Conservation (phyloP, 305 asterid species). For the Fraxinus albicans region DNA sequence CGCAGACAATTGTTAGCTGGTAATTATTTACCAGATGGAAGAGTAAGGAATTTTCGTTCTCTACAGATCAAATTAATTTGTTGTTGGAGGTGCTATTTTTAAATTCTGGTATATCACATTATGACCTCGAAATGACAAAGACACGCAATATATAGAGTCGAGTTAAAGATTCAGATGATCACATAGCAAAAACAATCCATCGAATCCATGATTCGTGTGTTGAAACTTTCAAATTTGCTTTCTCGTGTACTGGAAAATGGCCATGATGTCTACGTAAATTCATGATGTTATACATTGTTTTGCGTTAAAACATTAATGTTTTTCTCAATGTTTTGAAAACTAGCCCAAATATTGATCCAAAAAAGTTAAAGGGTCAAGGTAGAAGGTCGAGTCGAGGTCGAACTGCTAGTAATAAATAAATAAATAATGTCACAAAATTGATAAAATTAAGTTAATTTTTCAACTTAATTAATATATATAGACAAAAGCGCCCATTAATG, state of each 20-base stretch:
- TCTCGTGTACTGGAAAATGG: neutral
- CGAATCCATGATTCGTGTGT: neutral
- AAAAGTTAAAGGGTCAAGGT: neutral
- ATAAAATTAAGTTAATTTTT: neutral
- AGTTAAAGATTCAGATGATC: neutral
- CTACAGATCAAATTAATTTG: neutral
- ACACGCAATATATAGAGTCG: no score
- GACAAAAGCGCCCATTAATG: neutral
- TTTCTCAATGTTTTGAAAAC: neutral
- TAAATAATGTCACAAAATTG: neutral
- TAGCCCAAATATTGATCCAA: neutral
- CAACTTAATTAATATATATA: no score
- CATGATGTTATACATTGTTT: neutral
- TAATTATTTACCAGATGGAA: neutral
- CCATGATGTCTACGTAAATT: neutral
- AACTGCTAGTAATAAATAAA: neutral
- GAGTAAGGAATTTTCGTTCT: neutral
- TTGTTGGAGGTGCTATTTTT: neutral
- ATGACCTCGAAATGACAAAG: no score
- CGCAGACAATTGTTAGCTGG: conserved; percentile 60
- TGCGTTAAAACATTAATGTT: neutral
- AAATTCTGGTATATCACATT: no score
- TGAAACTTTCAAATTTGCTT: neutral
- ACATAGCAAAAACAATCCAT: neutral
- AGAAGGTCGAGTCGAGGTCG: neutral